These are phyloP conservation scores for Saururus chinensis DNA, from an alignment of 164 flowering plant genomes.

Conservation along the genomic window DNA sequence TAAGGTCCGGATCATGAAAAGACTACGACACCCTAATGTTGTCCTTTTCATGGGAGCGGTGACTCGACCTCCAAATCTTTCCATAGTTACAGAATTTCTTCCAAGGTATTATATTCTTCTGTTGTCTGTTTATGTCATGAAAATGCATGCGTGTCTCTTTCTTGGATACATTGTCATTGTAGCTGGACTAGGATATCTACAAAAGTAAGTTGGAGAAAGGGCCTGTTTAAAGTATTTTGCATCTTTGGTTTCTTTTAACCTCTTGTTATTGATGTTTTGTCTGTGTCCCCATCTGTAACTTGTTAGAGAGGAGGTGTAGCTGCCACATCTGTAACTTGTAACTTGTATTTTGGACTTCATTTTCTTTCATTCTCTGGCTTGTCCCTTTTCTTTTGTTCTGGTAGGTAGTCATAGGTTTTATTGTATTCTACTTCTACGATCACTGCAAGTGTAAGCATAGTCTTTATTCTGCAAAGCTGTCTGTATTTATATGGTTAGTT, in stretches of 20 bases:
- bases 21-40: conserved; percentile 94
- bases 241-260: no score
- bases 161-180: no score
- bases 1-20: conserved; percentile 82
- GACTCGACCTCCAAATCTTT: conserved; percentile 89
- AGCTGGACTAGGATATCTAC: no score
- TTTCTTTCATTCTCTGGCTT: neutral
- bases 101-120: conserved; percentile 49
- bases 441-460: neutral
- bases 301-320: no score
- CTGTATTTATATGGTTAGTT: neutral
- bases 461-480: neutral
- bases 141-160: neutral
- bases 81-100: conserved; percentile 95
- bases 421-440: neutral
- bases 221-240: no score
- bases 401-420: neutral
- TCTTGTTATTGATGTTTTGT: no score
- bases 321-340: no score
- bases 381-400: neutral
- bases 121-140: neutral
- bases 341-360: neutral
- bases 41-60: conserved; percentile 99
- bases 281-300: no score
- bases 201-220: no score